Base-by-base conservation (phyloP, 2,329 filamentous ascomycete species). In the Phoma sp. region DNA sequence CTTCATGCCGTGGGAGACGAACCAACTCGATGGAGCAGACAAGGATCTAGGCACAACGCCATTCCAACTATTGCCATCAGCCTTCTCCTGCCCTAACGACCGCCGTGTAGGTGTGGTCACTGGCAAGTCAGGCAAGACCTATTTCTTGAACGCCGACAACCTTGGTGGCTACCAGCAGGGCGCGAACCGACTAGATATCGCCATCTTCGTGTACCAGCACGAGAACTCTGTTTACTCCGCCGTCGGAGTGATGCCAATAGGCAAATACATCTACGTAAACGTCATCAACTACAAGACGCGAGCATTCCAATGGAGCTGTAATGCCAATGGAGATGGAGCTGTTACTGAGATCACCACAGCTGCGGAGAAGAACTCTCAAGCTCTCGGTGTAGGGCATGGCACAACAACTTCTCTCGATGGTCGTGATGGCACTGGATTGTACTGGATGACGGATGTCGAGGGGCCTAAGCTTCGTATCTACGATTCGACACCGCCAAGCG, bases 301-400 rank as follows among this genome's bases (percentile, higher is more conserved):
- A 42, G 81, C 84, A 15, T 86, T 85, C 76, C 83, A 85, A 59
- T 86, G 86, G 64, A 78, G 80, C 2, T 85, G 82, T 64, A 73
- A 77, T 55, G 71, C 72, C 18, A 53, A 47, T 29, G 83, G 83
- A 3, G 76, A 80, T 9, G 80, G 83, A 0, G 76, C 77, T 2
- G 85, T 87, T 45, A 79, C 81, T 18, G 81, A 83, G 61, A 79
- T 84, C 1, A 80, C 80, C 4, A 77, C 81, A 47, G 81, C 77
- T 3, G 76, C 78, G 0, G 76, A 80, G 18, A 75, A 67, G 34
- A 84, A 84, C 42, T 81, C 82, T 0, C 80, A 80, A 51, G 76
- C 81, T 42, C 77, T 86, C 0, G 84, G 84, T 23, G 81, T 84
- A 26, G 80, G 83, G 21, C 83, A 86, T 54, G 82, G 82, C 18